phyloP scores from a whole-genome alignment of 1,139 yeast genomes.

The Yamadazyma triangularis region DNA sequence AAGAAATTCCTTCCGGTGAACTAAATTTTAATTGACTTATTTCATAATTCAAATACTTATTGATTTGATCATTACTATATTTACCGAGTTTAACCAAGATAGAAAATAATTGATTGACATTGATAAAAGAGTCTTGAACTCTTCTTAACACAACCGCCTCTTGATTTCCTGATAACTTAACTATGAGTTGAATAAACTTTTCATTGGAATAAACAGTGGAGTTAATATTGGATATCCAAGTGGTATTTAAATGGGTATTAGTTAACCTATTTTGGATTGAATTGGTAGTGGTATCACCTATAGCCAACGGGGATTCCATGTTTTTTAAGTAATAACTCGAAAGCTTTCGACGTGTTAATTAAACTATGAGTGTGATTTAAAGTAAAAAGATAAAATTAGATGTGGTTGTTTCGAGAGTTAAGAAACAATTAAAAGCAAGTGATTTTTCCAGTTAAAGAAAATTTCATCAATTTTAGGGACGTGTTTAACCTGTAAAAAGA shows the following conservation, averaged over 20 bases:
- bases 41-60: conserved; percentile 30
- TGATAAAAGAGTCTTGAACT: conserved; percentile 42
- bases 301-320: conserved; percentile 45
- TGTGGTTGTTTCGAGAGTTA: no score
- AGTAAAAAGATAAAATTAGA: no score
- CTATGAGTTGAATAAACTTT: conserved; percentile 33
- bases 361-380: no score
- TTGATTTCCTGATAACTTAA: conserved; percentile 13
- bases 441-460: not conserved
- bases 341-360: no score
- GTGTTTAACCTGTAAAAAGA: not conserved
- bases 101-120: conserved; percentile 34
- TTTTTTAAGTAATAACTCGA: no score
- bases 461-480: not conserved
- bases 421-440: not conserved
- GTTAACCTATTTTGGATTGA: conserved; percentile 35
- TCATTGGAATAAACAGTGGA: conserved; percentile 38
- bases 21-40: conserved; percentile 29
- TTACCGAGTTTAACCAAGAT: conserved; percentile 29
- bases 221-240: conserved; percentile 16
- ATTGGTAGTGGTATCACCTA: conserved; percentile 42
- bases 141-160: conserved; percentile 31
- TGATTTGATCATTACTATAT: conserved; percentile 22
- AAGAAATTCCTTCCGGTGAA: conserved; percentile 18
- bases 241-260: conserved; percentile 31